Conservation (phyloP, 1,139 yeast species). For the Taphrina sp. region DNA sequence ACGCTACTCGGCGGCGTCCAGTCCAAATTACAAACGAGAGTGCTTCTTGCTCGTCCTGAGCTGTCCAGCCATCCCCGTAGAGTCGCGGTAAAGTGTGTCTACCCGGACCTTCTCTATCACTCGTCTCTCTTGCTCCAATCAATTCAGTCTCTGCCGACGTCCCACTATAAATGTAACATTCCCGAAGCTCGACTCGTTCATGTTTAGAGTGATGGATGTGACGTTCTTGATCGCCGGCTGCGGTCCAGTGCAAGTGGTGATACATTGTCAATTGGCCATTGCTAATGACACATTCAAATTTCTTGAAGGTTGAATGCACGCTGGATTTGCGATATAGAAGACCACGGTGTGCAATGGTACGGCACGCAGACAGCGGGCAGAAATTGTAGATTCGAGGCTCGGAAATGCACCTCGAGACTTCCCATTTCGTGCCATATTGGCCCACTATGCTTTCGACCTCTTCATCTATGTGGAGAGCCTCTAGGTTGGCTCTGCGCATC, state of each 20-base stretch:
- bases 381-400: slow-evolving; percentile 57
- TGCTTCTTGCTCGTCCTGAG: slow-evolving; percentile 68
- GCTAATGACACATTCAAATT: slow-evolving; percentile 61
- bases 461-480: slow-evolving; percentile 54
- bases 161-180: slow-evolving; percentile 77
- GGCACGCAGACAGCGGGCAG: slow-evolving; percentile 58
- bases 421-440: slow-evolving; percentile 56
- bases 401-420: slow-evolving; percentile 54
- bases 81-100: slow-evolving; percentile 59
- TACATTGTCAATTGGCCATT: slow-evolving; percentile 60
- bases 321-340: slow-evolving; percentile 63
- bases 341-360: slow-evolving; percentile 62
- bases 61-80: slow-evolving; percentile 79
- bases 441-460: slow-evolving; percentile 58
- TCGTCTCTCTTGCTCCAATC: slow-evolving; percentile 34
- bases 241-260: slow-evolving; percentile 37
- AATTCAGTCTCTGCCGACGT: slow-evolving; percentile 50
- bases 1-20: slow-evolving; percentile 53
- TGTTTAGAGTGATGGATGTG: slow-evolving; percentile 33
- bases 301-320: slow-evolving; percentile 64
- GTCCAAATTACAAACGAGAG: slow-evolving; percentile 84
- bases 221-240: slow-evolving; percentile 45
- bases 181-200: slow-evolving; percentile 54
- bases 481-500: slow-evolving; percentile 52
- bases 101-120: slow-evolving; percentile 47